Conservation (phyloP, 1,284 basidiomycete genomes). For the Cerrena zonata region DNA sequence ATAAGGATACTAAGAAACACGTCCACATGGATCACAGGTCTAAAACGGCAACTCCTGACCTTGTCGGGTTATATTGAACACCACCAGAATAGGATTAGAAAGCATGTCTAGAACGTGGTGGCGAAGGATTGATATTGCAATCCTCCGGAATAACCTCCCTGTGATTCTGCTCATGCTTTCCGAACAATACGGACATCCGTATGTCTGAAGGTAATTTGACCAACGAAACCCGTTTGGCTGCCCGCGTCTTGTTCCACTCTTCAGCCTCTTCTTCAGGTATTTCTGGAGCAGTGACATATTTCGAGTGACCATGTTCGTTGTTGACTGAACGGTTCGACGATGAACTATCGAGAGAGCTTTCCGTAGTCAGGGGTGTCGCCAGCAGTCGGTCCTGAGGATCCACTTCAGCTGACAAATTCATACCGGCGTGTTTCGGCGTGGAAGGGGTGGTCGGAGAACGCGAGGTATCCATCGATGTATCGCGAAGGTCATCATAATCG, state of each 20-base stretch:
- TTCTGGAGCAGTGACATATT: slow-evolving; percentile 40
- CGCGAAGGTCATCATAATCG: slow-evolving; percentile 19
- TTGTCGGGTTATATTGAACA: slow-evolving; percentile 6
- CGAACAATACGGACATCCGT: slow-evolving; percentile 30
- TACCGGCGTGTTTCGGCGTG: neutral
- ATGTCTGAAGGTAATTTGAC: slow-evolving; percentile 64
- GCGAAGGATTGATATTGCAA: neutral
- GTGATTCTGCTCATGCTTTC: slow-evolving; percentile 18
- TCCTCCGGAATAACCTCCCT: slow-evolving; percentile 13
- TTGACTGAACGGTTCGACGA: slow-evolving; percentile 13
- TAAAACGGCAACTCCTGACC: slow-evolving; percentile 6
- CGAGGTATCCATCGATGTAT: neutral
- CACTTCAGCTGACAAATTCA: slow-evolving; percentile 19
- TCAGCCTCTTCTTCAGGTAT: slow-evolving; percentile 63
- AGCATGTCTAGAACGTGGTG: slow-evolving; percentile 1
- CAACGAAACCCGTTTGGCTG: slow-evolving; percentile 77
- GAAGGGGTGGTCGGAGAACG: neutral
- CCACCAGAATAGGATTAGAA: neutral
- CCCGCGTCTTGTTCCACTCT: slow-evolving; percentile 79
- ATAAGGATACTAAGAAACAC: slow-evolving; percentile 1
- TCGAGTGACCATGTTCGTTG: slow-evolving; percentile 34
- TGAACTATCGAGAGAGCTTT: slow-evolving; percentile 22
- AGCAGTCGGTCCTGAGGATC: slow-evolving; percentile 24
- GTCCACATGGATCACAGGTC: slow-evolving; percentile 4
- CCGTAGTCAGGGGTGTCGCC: slow-evolving; percentile 16